Base-by-base conservation (phyloP, 148 eudicot species). In the Nepenthes gracilis region DNA sequence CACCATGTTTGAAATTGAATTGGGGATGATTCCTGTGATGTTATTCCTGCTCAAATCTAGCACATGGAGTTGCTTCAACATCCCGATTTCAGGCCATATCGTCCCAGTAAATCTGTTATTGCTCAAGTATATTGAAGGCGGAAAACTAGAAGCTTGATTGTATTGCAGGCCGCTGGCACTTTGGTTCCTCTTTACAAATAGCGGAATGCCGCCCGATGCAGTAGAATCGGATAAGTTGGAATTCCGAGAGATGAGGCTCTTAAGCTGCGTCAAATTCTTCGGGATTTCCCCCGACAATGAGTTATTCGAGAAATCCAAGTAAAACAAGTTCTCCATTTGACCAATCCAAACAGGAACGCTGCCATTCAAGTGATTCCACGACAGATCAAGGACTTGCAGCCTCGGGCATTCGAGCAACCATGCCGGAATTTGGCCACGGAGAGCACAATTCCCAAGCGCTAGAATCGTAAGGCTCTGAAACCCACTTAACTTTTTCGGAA, bases 241-340 rank as follows among this genome's bases (percentile, higher is more conserved):
- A 61, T 61, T 74, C 13, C 64, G 34, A 53, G 67, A 69, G 65
- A 78, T 78, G 64, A 90, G 77, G 72, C 87, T 72, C 77, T 71
- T 77, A 11, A 90, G 77, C 49, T 81, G 80, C 11, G 80, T 80
- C 75, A 90, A 63, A 61, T 77, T 72, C 55, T 61, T 63, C 4
- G 97, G 97, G 54, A 90, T 76, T 64, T 81, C 92, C 36, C 97
- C 97, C 0, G 80, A 68, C 9, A 91, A 82, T 12, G 96, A 74
- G 64, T 91, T 91, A 63, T 85, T 85, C 1, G 92, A 87, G 65
- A 91, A 74, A 64, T 91, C 97, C 68, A 91, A 70, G 77, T 91
- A 91, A 66, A 85, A 87, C 72, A 91, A 60, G 43, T 71, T 74
- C 55, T 83, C 90, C 96, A 91, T 87, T 57, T 78, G 36, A 70